These are phyloP conservation scores for Hymenoscyphus albidus DNA, from an alignment of 2,329 filamentous ascomycete genomes.

Conservation along the genomic window DNA sequence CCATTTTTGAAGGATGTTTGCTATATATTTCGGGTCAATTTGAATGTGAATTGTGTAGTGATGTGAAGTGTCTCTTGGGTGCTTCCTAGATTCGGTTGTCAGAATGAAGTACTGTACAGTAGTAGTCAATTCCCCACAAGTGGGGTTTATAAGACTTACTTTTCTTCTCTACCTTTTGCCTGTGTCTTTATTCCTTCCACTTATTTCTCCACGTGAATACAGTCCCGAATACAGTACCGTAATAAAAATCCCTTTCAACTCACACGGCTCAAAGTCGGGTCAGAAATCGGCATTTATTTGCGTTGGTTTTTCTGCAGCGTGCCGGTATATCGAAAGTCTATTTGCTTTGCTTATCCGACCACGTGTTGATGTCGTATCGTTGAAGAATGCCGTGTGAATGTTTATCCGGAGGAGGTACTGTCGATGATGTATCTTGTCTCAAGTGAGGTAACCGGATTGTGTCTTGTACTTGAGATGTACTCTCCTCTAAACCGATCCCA, in stretches of 20 bases:
- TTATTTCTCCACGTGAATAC: too few relatives aligned
- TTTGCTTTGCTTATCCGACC: background rate
- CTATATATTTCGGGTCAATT: background rate
- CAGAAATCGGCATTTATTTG: background rate
- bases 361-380: background rate
- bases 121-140: too few relatives aligned
- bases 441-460: background rate
- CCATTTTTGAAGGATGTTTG: conserved; percentile 5
- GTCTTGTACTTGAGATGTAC: background rate
- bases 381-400: background rate
- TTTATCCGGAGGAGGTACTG: background rate
- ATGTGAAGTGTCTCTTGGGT: too few relatives aligned
- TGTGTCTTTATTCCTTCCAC: too few relatives aligned
- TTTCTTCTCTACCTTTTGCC: too few relatives aligned
- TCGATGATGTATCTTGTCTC: background rate
- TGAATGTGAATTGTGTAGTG: background rate
- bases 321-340: background rate
- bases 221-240: too few relatives aligned
- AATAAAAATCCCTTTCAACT: background rate
- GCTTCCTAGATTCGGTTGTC: too few relatives aligned
- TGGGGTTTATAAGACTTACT: too few relatives aligned
- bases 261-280: background rate
- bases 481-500: background rate
- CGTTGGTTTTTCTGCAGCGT: background rate
- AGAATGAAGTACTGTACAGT: too few relatives aligned